Evolutionary conservation across 2,329 filamentous ascomycete species (phyloP).

Genomic region (Acrodontium crateriforme): DNA sequence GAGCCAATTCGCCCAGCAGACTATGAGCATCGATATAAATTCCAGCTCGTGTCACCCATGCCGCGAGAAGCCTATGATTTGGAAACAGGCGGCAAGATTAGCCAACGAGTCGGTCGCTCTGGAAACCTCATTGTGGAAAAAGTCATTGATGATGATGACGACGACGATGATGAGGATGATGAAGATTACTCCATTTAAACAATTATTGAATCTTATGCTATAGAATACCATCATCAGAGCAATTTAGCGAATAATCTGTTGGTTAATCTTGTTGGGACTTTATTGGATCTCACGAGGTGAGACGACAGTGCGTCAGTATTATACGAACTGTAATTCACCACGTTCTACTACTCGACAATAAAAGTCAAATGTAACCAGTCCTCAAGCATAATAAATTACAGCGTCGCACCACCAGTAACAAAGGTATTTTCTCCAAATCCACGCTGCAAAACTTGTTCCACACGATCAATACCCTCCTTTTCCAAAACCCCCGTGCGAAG

Average conservation of each 20-base stretch:
- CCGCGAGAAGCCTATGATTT: constrained; percentile 70
- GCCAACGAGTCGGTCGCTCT: constrained; percentile 62
- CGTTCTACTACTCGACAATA: too few species aligned
- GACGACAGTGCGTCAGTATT: too few species aligned
- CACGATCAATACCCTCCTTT: constrained; percentile 6
- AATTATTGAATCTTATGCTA: too few species aligned
- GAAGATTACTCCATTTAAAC: constrained; percentile 5
- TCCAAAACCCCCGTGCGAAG: constrained; percentile 9
- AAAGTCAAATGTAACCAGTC: too few species aligned
- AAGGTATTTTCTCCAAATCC: too few species aligned
- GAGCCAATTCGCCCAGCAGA: constrained; percentile 41
- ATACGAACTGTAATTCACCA: too few species aligned
- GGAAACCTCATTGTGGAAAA: constrained; percentile 83
- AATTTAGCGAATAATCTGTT: too few species aligned
- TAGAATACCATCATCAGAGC: too few species aligned
- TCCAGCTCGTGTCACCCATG: constrained; percentile 72
- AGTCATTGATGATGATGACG: constrained; percentile 40
- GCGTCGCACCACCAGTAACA: too few species aligned
- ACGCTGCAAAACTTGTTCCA: constrained; percentile 6
- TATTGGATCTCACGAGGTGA: too few species aligned
- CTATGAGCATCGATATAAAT: constrained; percentile 73
- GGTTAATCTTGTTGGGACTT: too few species aligned
- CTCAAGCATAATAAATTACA: too few species aligned
- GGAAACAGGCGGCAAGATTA: constrained; percentile 50
- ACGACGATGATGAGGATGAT: constrained; percentile 30